phyloP scores from a whole-genome alignment of 1,284 basidiomycete genomes.

The Ustilago loliicola region DNA sequence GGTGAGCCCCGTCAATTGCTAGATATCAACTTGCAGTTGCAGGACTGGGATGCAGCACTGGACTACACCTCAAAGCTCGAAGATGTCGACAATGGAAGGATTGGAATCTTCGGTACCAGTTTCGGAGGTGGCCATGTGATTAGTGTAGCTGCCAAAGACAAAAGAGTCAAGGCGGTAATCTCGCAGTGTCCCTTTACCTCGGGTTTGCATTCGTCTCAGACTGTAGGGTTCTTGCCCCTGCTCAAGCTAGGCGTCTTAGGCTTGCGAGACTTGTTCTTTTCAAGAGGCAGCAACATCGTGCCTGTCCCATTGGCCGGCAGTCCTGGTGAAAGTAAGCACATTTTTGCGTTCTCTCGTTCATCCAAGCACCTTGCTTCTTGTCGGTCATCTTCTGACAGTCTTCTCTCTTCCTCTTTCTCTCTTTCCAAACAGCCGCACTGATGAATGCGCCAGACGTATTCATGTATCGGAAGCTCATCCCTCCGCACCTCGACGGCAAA shows the following conservation, averaged over 20 bases:
- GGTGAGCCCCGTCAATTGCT: constrained; percentile 57
- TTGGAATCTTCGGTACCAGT: constrained; percentile 60
- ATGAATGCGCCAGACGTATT: constrained; percentile 55
- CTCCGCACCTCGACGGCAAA: constrained; percentile 5
- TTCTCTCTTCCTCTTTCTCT: not conserved
- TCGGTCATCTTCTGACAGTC: not conserved
- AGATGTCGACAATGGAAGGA: constrained; percentile 41
- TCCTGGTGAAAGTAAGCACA: constrained; percentile 53
- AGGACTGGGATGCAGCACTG: constrained; percentile 57
- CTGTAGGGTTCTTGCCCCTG: constrained; percentile 27
- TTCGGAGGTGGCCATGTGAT: constrained; percentile 66
- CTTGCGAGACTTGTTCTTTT: constrained; percentile 46
- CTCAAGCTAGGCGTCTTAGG: constrained; percentile 29
- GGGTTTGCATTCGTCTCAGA: constrained; percentile 42
- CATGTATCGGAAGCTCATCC: constrained; percentile 25
- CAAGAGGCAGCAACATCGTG: constrained; percentile 32
- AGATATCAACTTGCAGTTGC: constrained; percentile 45
- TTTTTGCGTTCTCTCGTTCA: not conserved
- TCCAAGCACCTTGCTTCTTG: not conserved
- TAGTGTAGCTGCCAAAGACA: constrained; percentile 46
- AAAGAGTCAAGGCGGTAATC: constrained; percentile 53
- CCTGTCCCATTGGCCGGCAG: constrained; percentile 39
- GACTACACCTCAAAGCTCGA: constrained; percentile 35
- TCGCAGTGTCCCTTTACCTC: constrained; percentile 65
- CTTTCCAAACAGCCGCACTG: constrained; percentile 45